phyloP scores from a whole-genome alignment of 345 rosid species.

The Brassica napus region Da-Ae NC_063447.1:7115001-7115500 shows the following conservation, averaged over 20 bases:
- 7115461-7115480: too few species aligned
- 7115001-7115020: neutral
- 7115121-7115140: neutral
- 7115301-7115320: too few species aligned
- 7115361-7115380: neutral
- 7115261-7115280: neutral
- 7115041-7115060: neutral
- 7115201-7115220: neutral
- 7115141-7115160: neutral
- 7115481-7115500: too few species aligned
- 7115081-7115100: neutral
- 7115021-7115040: neutral
- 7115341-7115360: neutral
- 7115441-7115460: too few species aligned
- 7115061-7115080: neutral
- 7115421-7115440: too few species aligned
- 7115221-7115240: neutral
- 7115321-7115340: neutral
- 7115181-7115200: neutral
- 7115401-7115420: neutral
- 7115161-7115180: neutral
- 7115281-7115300: too few species aligned
- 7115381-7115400: neutral
- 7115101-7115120: neutral
- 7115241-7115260: conserved; percentile 2